Evolutionary conservation across 352 stramenopile genomes (phyloP).

Genomic region (Hyaloperonospora brassicae): DNA sequence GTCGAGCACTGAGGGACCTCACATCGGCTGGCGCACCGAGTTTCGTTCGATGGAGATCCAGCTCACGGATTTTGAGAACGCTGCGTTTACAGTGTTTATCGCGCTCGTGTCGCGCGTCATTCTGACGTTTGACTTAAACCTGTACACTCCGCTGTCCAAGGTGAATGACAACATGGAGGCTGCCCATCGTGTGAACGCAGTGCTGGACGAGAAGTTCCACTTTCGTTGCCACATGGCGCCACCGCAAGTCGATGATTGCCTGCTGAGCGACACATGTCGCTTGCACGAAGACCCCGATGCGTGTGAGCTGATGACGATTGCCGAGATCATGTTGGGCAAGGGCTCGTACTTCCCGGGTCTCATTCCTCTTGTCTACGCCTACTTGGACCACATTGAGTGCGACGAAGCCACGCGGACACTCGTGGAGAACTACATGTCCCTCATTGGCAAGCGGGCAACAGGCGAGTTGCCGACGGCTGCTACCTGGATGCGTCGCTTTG

Average conservation of each 20-base stretch:
- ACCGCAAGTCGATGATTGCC: conserved; percentile 62
- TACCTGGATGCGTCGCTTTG: conserved; percentile 95
- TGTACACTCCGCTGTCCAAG: conserved; percentile 98
- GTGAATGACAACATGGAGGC: conserved; percentile 99
- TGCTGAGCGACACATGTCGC: conserved; percentile 27
- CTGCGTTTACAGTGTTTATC: conserved; percentile 98
- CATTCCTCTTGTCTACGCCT: conserved; percentile 94
- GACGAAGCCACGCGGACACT: conserved; percentile 84
- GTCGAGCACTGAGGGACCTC: conserved; percentile 20
- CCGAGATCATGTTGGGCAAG: conserved; percentile 95
- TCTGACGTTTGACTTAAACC: conserved; percentile 98
- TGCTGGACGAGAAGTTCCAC: conserved; percentile 95
- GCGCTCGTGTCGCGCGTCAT: conserved; percentile 96
- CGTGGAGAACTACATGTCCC: conserved; percentile 69
- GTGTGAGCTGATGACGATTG: conserved; percentile 95
- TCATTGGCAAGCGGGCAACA: conserved; percentile 91
- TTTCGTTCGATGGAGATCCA: conserved; percentile 99
- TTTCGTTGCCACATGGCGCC: conserved; percentile 94
- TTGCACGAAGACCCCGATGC: conserved; percentile 60
- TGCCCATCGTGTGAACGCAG: conserved; percentile 92
- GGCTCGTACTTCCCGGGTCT: conserved; percentile 94
- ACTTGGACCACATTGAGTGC: conserved; percentile 96
- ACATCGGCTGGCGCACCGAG: conserved; percentile 85
- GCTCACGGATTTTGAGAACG: conserved; percentile 99
- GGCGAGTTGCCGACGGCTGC: conserved; percentile 94